These are phyloP conservation scores for Erodium moschatum DNA, from an alignment of 441 rosid species.

Conservation along the genomic window DNA sequence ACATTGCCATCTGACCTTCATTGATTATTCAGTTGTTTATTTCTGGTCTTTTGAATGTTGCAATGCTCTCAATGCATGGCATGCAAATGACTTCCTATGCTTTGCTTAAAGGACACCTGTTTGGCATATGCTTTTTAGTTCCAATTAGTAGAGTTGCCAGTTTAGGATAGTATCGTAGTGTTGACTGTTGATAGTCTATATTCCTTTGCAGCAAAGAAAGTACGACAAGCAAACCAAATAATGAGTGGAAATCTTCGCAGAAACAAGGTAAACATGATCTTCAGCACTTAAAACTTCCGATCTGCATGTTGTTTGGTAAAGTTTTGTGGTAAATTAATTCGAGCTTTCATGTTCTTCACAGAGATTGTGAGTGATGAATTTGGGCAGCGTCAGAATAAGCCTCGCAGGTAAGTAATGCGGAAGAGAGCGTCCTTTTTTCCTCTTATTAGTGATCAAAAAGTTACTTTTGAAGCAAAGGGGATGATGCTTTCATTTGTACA, in stretches of 20 bases:
- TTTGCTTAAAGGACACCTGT: background rate
- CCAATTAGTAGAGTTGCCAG: background rate
- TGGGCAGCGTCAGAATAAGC: constrained; percentile 58
- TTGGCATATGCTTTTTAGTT: background rate
- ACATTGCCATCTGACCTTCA: background rate
- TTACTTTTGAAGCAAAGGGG: background rate
- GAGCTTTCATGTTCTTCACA: constrained; percentile 22
- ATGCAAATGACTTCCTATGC: background rate
- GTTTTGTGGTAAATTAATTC: constrained; percentile 8
- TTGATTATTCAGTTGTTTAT: too few species aligned
- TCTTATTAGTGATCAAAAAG: too few species aligned
- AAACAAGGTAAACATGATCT: constrained; percentile 40
- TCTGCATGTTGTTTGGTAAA: background rate
- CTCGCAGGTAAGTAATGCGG: constrained; percentile 53
- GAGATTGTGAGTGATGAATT: constrained; percentile 46
- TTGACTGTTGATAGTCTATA: constrained; percentile 10
- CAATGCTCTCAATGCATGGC: too few species aligned
- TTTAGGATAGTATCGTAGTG: background rate
- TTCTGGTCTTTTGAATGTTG: too few species aligned
- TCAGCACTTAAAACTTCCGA: background rate
- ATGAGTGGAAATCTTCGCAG: constrained; percentile 48
- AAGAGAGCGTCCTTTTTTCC: too few species aligned
- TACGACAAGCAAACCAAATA: constrained; percentile 40
- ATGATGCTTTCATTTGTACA: background rate
- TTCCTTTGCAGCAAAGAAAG: constrained; percentile 57